Evolutionary conservation across 1,139 yeast species (phyloP).

Genomic region (Geotrichum cucujoidarum): DNA sequence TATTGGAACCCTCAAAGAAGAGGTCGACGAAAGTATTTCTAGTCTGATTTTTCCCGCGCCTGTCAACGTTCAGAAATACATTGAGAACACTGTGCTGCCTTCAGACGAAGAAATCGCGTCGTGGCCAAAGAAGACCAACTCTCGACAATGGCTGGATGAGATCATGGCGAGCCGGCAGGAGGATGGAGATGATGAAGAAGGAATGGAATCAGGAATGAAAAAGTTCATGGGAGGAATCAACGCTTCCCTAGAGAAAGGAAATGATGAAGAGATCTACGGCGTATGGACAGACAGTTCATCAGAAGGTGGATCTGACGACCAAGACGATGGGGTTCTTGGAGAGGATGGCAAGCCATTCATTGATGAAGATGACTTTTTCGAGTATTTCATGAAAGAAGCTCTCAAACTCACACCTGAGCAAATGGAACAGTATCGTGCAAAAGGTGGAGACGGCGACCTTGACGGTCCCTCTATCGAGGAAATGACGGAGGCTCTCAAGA

Average conservation of each 20-base stretch:
- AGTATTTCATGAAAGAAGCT: conserved; percentile 52
- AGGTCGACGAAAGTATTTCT: conserved; percentile 1
- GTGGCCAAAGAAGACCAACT: conserved; percentile 27
- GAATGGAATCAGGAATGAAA: conserved; percentile 6
- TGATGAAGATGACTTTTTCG: conserved; percentile 61
- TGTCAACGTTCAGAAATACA: neutral
- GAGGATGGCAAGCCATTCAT: conserved; percentile 33
- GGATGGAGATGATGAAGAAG: conserved; percentile 15
- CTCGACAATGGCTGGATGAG: conserved; percentile 29
- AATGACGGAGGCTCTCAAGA: neutral
- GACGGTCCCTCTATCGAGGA: neutral
- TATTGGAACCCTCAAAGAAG: conserved; percentile 3
- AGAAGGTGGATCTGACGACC: conserved; percentile 26
- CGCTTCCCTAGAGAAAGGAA: conserved; percentile 16
- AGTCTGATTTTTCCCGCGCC: neutral
- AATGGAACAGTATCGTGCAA: conserved; percentile 35
- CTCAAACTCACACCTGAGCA: conserved; percentile 43
- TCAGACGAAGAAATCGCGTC: conserved; percentile 25
- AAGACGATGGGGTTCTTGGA: conserved; percentile 24
- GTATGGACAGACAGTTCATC: conserved; percentile 25
- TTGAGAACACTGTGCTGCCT: neutral
- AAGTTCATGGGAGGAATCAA: neutral
- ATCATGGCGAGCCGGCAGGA: neutral
- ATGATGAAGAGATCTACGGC: conserved; percentile 20
- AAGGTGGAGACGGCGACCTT: neutral